Base-by-base conservation (phyloP, 345 rosid species). In the Eucalyptus pumila region DNA sequence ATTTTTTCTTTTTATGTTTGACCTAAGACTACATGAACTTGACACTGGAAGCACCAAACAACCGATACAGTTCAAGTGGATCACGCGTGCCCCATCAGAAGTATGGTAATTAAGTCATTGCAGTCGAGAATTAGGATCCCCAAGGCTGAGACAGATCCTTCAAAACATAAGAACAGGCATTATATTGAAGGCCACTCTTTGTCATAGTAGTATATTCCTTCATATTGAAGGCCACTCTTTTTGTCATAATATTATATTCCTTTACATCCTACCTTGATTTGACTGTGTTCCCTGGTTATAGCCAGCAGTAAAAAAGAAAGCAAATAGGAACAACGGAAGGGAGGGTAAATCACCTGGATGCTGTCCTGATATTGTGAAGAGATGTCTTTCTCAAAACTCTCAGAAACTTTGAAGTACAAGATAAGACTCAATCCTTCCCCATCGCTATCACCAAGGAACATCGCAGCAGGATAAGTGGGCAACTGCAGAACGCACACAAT, bases 371-470 rank as follows among this genome's bases (percentile, higher is more conserved):
- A 95, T 47, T 95, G 96, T 14, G 90, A 92, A 89, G 99, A 95
- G 54, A 94, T 91, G 67, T 91, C 95, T 87, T 92, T 92, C 87
- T 95, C 98, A 42, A 93, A 93, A 88, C 94, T 93, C 27, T 97
- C 97, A 11, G 93, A 89, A 86, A 95, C 88, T 92, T 94, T 96
- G 86, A 97, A 97, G 88, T 96, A 96, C 60, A 97, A 92, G 45
- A 97, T 96, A 42, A 97, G 96, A 90, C 99, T 97, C 97, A 97
- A 93, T 87, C 99, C 99, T 95, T 96, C 99, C 15, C 99, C 99
- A 90, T 95, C 95, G 37, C 92, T 93, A 87, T 96, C 99, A 5
- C 98, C 99, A 58, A 94, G 95, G 91, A 97, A 97, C 97, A 97
- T 94, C 54, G 98, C 93, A 54, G 97, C 95, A 69, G 99, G 99